phyloP scores from a whole-genome alignment of 441 rosid species.

The Pelargonium fulgidum region DNA sequence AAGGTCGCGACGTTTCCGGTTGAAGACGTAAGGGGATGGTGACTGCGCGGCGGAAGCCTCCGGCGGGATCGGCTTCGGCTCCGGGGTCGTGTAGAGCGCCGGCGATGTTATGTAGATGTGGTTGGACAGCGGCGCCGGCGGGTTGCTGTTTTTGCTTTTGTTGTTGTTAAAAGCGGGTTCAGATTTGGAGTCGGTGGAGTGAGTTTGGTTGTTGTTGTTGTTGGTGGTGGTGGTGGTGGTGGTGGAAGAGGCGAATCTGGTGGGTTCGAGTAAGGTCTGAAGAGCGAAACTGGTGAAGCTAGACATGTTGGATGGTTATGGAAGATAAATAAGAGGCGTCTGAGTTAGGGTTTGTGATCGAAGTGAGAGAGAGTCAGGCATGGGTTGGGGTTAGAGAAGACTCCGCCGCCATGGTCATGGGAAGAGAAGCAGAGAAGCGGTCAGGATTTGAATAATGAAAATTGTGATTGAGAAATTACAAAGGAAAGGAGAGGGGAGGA shows the following conservation, averaged over 20 bases:
- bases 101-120: neutral
- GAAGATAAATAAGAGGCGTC: no score
- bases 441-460: no score
- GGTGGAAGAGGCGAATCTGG: neutral
- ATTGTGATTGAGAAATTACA: no score
- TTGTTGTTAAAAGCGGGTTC: no score
- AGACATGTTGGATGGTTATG: neutral
- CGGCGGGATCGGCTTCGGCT: neutral
- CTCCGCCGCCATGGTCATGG: no score
- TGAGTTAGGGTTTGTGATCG: no score
- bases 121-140: neutral
- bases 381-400: no score
- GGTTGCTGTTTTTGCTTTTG: no score
- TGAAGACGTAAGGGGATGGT: neutral
- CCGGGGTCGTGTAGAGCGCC: constrained; percentile 4
- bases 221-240: neutral
- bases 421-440: no score
- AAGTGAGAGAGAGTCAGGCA: no score
- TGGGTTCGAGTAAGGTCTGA: neutral
- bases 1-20: neutral
- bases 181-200: neutral
- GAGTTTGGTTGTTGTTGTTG: neutral
- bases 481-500: no score
- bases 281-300: neutral
- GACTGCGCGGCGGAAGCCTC: neutral